These are phyloP conservation scores for Cudoniella acicularis DNA, from an alignment of 495 filamentous ascomycete species.

Conservation along the genomic window DNA sequence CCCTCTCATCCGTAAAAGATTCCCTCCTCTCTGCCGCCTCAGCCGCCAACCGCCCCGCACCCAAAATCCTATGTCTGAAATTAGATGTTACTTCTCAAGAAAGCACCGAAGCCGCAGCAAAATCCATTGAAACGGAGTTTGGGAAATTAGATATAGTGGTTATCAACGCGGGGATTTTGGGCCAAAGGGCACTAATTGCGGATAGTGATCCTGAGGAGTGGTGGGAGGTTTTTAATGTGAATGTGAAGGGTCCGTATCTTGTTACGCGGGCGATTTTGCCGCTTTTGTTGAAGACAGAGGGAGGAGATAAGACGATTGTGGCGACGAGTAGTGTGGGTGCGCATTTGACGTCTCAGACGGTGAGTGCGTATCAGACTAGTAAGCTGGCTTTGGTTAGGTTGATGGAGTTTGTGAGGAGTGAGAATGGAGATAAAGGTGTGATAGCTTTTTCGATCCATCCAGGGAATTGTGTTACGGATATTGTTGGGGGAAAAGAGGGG, in stretches of 20 bases:
- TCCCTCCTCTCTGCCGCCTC: slow-evolving; percentile 37
- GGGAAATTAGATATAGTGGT: slow-evolving; percentile 53
- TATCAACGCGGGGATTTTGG: slow-evolving; percentile 55
- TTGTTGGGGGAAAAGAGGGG: slow-evolving; percentile 27
- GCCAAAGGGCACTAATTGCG: slow-evolving; percentile 28
- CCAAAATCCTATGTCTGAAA: slow-evolving; percentile 29
- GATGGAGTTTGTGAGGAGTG: slow-evolving; percentile 39
- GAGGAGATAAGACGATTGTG: slow-evolving; percentile 44
- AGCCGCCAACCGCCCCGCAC: slow-evolving; percentile 27
- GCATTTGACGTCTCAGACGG: slow-evolving; percentile 24
- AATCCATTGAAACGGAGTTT: slow-evolving; percentile 28
- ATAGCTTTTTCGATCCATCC: slow-evolving; percentile 48
- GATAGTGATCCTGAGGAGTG: slow-evolving; percentile 29
- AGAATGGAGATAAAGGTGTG: slow-evolving; percentile 45
- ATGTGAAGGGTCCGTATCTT: slow-evolving; percentile 40
- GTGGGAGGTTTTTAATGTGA: slow-evolving; percentile 38
- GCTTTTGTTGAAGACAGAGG: slow-evolving; percentile 40
- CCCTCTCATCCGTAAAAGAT: slow-evolving; percentile 26
- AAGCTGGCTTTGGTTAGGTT: slow-evolving; percentile 49
- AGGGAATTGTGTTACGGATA: slow-evolving; percentile 43
- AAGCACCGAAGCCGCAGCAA: slow-evolving; percentile 36
- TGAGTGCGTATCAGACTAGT: slow-evolving; percentile 39
- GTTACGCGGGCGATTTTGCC: slow-evolving; percentile 40
- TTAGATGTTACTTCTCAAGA: slow-evolving; percentile 41
- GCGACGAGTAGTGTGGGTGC: slow-evolving; percentile 43